phyloP scores from a whole-genome alignment of 23 red algal species.

The Gracilaria domingensis region DNA sequence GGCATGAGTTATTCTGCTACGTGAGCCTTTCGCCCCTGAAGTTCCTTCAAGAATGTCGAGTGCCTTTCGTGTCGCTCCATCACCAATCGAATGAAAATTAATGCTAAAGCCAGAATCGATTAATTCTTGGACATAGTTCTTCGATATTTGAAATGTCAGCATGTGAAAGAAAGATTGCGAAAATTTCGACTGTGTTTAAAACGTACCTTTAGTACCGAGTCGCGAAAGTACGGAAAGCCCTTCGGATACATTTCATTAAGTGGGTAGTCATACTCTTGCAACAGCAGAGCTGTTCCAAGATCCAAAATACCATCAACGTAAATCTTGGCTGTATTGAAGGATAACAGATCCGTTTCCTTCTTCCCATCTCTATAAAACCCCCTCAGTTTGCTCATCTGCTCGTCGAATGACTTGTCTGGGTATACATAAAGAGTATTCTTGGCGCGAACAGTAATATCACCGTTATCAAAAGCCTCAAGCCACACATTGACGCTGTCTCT shows the following conservation, averaged over 20 bases:
- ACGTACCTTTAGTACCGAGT: not conserved
- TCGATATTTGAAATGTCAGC: too few species aligned
- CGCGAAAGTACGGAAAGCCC: not conserved
- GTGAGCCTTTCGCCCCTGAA: not conserved
- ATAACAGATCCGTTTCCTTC: not conserved
- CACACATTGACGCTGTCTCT: not conserved
- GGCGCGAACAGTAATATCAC: not conserved
- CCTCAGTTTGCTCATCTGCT: not conserved
- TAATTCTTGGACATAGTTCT: not conserved
- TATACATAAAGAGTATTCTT: not conserved
- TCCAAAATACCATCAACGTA: slow-evolving; percentile 6
- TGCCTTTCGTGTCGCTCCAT: not conserved
- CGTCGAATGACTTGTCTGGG: not conserved
- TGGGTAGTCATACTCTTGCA: not conserved
- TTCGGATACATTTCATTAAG: not conserved
- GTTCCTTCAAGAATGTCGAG: not conserved
- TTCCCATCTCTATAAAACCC: slow-evolving; percentile 3
- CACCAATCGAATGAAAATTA: not conserved
- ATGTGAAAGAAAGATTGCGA: too few species aligned
- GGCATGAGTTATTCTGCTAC: not conserved
- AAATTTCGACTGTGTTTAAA: too few species aligned
- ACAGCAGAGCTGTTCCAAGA: not conserved
- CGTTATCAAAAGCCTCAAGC: not conserved
- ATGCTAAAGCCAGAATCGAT: not conserved
- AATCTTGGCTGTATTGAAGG: slow-evolving; percentile 8